These are phyloP conservation scores for Sarocladium kiliense DNA, from an alignment of 2,329 filamentous ascomycete genomes.

Conservation along the genomic window DNA sequence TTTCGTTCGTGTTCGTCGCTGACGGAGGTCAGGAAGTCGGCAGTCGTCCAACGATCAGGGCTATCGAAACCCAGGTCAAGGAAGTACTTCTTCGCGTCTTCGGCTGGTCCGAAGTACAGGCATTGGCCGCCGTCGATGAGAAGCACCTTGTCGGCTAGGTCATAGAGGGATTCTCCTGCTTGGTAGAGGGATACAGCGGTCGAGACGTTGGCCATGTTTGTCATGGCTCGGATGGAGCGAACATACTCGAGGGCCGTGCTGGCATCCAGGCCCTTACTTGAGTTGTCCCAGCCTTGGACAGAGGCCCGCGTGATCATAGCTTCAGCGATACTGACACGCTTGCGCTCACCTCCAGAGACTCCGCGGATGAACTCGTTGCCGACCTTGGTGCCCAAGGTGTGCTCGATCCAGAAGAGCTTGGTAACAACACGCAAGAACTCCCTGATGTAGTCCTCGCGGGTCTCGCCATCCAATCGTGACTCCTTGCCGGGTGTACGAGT, in stretches of 20 bases:
- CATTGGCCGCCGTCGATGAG: constrained; percentile 70
- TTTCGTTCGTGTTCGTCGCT: constrained; percentile 68
- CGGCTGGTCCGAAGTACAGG: constrained; percentile 63
- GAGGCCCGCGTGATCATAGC: constrained; percentile 54
- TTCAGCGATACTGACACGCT: constrained; percentile 73
- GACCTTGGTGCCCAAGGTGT: constrained; percentile 63
- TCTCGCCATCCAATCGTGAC: constrained; percentile 53
- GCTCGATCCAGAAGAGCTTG: constrained; percentile 66
- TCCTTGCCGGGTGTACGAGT: constrained; percentile 51
- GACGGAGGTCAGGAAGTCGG: constrained; percentile 73
- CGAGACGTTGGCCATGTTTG: constrained; percentile 65
- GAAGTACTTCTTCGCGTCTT: constrained; percentile 64
- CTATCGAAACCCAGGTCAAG: constrained; percentile 67
- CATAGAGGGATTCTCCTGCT: constrained; percentile 59
- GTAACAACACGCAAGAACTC: constrained; percentile 57
- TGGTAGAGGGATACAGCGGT: constrained; percentile 70
- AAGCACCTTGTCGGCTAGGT: constrained; percentile 69
- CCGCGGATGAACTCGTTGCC: constrained; percentile 63
- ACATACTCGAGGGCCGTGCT: constrained; percentile 71
- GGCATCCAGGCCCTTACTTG: constrained; percentile 65
- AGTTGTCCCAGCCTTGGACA: constrained; percentile 71
- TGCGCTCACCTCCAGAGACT: constrained; percentile 60
- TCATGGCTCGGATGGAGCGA: constrained; percentile 57
- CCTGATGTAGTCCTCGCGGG: constrained; percentile 46
- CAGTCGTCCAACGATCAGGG: constrained; percentile 65